These are phyloP conservation scores for Trichosporon sp. DNA, from an alignment of 1,284 basidiomycete genomes.

Conservation along the genomic window DNA sequence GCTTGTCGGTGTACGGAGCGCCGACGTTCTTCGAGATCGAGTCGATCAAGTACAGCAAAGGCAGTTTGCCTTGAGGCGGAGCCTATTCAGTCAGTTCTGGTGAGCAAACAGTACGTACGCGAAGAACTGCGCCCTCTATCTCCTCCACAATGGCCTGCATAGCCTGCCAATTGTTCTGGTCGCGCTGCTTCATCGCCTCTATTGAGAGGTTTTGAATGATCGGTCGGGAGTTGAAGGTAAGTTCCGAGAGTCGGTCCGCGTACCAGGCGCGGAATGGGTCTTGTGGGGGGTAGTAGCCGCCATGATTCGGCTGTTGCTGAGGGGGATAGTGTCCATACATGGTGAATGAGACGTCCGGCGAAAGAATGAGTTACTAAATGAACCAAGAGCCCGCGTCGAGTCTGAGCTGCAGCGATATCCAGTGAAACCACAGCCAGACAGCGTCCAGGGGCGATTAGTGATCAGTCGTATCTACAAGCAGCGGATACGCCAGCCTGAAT, in stretches of 20 bases:
- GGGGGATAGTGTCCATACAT: conserved; percentile 6
- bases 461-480: conserved; percentile 6
- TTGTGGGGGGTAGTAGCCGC: conserved; percentile 19
- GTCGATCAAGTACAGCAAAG: conserved; percentile 90
- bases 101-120: conserved; percentile 22
- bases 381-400: not conserved
- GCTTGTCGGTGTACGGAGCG: conserved; percentile 77
- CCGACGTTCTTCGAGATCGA: conserved; percentile 94
- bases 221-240: conserved; percentile 92
- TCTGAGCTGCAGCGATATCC: conserved; percentile 1
- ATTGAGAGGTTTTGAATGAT: conserved; percentile 94
- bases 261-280: conserved; percentile 57
- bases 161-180: conserved; percentile 61
- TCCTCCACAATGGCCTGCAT: conserved; percentile 80
- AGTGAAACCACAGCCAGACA: not conserved
- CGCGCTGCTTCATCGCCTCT: conserved; percentile 70
- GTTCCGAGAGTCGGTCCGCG: conserved; percentile 67
- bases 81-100: conserved; percentile 56
- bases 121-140: conserved; percentile 77
- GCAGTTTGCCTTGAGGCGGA: conserved; percentile 86
- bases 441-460: conserved; percentile 2
- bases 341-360: not conserved
- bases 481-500: not conserved
- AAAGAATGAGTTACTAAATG: not conserved
- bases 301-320: not conserved